These are phyloP conservation scores for Fusarium camptoceras DNA, from an alignment of 2,329 filamentous ascomycete genomes.

Conservation along the genomic window DNA sequence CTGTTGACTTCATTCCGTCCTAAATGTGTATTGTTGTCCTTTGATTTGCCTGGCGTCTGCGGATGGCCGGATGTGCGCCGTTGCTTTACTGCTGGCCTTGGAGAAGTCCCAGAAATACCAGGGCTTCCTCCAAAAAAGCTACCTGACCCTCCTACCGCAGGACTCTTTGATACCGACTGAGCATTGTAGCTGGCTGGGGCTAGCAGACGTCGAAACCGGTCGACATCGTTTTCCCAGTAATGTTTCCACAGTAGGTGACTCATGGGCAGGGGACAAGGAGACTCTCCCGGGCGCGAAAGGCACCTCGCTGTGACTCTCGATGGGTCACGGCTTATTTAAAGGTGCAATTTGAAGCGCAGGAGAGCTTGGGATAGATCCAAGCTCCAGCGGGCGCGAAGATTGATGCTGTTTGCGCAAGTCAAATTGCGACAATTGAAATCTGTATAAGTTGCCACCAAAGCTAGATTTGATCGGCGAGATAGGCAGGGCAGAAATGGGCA, in stretches of 20 bases:
- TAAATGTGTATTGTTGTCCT: conserved; percentile 57
- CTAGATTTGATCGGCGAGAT: conserved; percentile 19
- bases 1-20: conserved; percentile 81
- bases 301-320: conserved; percentile 90
- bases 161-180: conserved; percentile 66
- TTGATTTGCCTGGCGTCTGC: conserved; percentile 57
- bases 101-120: conserved; percentile 61
- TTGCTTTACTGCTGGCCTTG: conserved; percentile 61
- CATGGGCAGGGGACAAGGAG: conserved; percentile 68
- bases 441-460: conserved; percentile 44
- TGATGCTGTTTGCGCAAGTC: conserved; percentile 16
- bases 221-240: conserved; percentile 98
- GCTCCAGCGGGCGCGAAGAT: not conserved
- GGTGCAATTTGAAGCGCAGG: conserved; percentile 63
- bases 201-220: conserved; percentile 90
- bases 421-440: conserved; percentile 24
- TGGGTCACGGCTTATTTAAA: conserved; percentile 94
- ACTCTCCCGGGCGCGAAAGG: conserved; percentile 63
- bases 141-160: conserved; percentile 55
- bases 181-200: conserved; percentile 73
- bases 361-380: conserved; percentile 34
- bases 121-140: conserved; percentile 54
- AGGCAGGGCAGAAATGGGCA: conserved; percentile 20
- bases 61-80: conserved; percentile 66
- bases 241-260: conserved; percentile 97